phyloP scores from a whole-genome alignment of 331 rosid species.

The Pyracantha coccinea region DNA sequence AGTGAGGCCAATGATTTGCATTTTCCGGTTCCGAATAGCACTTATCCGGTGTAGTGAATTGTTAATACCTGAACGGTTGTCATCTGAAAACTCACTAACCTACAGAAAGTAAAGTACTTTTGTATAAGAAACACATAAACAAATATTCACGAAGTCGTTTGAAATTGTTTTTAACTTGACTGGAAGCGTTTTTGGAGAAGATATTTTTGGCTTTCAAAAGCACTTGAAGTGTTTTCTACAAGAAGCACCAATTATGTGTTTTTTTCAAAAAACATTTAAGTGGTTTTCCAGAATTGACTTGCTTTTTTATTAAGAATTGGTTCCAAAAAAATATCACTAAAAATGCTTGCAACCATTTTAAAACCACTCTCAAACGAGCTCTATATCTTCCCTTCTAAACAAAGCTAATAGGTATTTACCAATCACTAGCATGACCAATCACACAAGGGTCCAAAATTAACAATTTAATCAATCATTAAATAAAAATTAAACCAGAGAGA shows the following conservation, averaged over 20 bases:
- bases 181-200: too few relatives aligned
- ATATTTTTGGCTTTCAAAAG: too few relatives aligned
- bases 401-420: neutral
- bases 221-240: too few relatives aligned
- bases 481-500: neutral
- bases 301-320: too few relatives aligned
- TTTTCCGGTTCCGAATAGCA: slow-evolving; percentile 86
- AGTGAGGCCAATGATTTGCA: slow-evolving; percentile 93
- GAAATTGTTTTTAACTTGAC: too few relatives aligned
- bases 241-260: fast-evolving
- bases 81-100: slow-evolving; percentile 98
- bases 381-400: neutral
- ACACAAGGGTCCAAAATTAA: neutral
- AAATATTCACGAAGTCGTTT: neutral
- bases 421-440: slow-evolving; percentile 9
- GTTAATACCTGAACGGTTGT: slow-evolving; percentile 93
- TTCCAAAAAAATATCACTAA: too few relatives aligned
- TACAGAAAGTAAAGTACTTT: slow-evolving; percentile 17
- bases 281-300: too few relatives aligned
- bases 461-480: slow-evolving; percentile 2
- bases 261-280: fast-evolving
- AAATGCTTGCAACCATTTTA: too few relatives aligned
- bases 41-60: slow-evolving; percentile 92
- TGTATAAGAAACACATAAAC: neutral
- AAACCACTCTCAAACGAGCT: fast-evolving